Conservation (phyloP, 495 filamentous ascomycete genomes). For the Neurospora hispaniola region DNA sequence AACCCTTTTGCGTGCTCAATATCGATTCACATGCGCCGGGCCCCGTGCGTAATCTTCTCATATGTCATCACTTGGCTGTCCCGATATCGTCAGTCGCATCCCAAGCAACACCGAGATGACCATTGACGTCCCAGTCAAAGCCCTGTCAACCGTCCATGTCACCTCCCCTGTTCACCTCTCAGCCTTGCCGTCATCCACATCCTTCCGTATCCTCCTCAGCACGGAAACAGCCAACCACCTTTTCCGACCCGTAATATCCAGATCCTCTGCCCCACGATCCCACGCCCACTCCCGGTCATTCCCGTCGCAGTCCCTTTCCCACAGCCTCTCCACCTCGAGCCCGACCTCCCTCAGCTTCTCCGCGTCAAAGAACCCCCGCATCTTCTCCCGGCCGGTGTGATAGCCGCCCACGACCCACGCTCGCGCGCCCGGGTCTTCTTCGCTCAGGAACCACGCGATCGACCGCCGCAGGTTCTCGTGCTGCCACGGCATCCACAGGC, state of each 20-base stretch:
- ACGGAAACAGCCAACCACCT: conserved; percentile 70
- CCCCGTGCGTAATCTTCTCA: not conserved
- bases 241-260: conserved; percentile 45
- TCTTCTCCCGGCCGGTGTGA: conserved; percentile 68
- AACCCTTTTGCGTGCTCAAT: not conserved
- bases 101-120: not conserved
- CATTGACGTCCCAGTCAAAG: not conserved
- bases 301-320: conserved; percentile 63
- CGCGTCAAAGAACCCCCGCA: conserved; percentile 59
- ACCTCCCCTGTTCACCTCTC: not conserved
- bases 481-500: conserved; percentile 74
- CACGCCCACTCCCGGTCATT: conserved; percentile 54
- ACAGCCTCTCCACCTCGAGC: conserved; percentile 58
- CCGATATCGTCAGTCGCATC: not conserved
- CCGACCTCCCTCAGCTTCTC: conserved; percentile 45
- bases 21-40: not conserved
- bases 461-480: conserved; percentile 61
- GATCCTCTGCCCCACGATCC: conserved; percentile 53
- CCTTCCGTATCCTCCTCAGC: conserved; percentile 25
- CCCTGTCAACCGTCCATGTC: not conserved
- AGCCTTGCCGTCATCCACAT: not conserved
- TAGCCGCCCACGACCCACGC: conserved; percentile 68
- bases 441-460: conserved; percentile 57
- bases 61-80: not conserved
- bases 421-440: conserved; percentile 33